Percentiles rank a stretch among this genome's conserved stretches.
phyloP scores from a whole-genome alignment of 768 basidiomycete genomes.

The Mycena indigotica region DNA sequence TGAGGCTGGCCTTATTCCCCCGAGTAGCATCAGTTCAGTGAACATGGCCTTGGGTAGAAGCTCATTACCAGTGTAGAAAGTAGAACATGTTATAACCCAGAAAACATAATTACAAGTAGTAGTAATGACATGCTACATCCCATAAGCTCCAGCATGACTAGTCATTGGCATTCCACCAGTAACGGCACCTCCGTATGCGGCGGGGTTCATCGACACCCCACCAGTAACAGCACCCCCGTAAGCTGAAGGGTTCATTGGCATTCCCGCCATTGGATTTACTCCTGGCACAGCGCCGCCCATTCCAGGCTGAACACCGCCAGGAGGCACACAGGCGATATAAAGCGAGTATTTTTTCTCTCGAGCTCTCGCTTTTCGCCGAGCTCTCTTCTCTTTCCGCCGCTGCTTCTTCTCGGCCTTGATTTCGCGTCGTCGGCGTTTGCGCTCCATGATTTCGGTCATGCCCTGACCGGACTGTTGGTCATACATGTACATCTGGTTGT shows the following conservation, averaged over 20 bases:
- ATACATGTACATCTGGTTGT: slow-evolving; percentile 50
- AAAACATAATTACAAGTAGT: too few species aligned
- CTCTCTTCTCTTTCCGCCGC: slow-evolving; percentile 65
- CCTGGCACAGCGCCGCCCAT: background rate
- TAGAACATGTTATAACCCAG: background rate
- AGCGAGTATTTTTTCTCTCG: slow-evolving; percentile 65
- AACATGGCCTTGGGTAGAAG: slow-evolving; percentile 66
- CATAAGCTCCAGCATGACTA: slow-evolving; percentile 14
- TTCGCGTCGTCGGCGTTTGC: slow-evolving; percentile 55
- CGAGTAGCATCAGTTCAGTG: slow-evolving; percentile 86
- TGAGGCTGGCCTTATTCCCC: slow-evolving; percentile 94
- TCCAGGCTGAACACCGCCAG: background rate
- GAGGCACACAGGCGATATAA: slow-evolving; percentile 56
- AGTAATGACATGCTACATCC: background rate
- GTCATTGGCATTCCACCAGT: slow-evolving; percentile 19
- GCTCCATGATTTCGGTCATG: slow-evolving; percentile 47
- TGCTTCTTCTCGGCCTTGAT: slow-evolving; percentile 62
- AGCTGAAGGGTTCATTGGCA: background rate
- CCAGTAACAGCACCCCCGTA: background rate
- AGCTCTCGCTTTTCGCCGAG: slow-evolving; percentile 58
- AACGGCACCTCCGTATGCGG: slow-evolving; percentile 6
- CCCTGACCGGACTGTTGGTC: slow-evolving; percentile 33
- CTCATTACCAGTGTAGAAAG: slow-evolving; percentile 39
- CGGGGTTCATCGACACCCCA: background rate
- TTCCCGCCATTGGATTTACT: background rate